phyloP scores from a whole-genome alignment of 768 basidiomycete genomes.

The Rhizopogon salebrosus region DNA sequence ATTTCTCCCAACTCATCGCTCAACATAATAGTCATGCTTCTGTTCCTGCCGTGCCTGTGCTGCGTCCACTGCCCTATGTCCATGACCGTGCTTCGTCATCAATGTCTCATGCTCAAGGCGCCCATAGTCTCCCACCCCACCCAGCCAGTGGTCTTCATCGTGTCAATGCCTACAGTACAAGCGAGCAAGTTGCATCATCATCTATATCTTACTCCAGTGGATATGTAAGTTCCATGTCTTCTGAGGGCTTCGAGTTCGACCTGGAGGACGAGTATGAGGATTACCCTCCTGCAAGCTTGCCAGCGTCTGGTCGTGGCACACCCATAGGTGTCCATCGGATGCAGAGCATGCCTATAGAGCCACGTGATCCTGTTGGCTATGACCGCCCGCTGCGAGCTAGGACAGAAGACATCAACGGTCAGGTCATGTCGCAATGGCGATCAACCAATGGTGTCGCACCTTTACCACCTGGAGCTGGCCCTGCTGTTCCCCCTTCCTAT shows the following conservation, averaged over 20 bases:
- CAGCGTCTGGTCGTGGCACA: slow-evolving; percentile 68
- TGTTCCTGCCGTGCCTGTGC: slow-evolving; percentile 29
- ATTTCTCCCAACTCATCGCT: slow-evolving; percentile 45
- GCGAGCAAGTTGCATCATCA: slow-evolving; percentile 30
- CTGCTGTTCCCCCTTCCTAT: slow-evolving; percentile 18
- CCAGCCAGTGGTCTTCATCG: slow-evolving; percentile 30
- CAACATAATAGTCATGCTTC: slow-evolving; percentile 35
- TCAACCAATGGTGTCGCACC: slow-evolving; percentile 40
- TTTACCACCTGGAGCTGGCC: slow-evolving; percentile 24
- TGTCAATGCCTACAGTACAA: slow-evolving; percentile 30
- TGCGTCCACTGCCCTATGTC: slow-evolving; percentile 29
- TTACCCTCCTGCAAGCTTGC: slow-evolving; percentile 45
- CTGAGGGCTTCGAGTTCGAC: slow-evolving; percentile 71
- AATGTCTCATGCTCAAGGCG: slow-evolving; percentile 23
- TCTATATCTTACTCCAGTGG: slow-evolving; percentile 26
- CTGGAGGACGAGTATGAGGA: slow-evolving; percentile 76
- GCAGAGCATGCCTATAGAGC: slow-evolving; percentile 51
- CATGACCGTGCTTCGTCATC: slow-evolving; percentile 34
- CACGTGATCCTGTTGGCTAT: slow-evolving; percentile 41
- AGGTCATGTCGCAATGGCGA: slow-evolving; percentile 62
- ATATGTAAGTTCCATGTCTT: slow-evolving; percentile 39
- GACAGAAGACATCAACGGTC: slow-evolving; percentile 64
- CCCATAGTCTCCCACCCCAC: slow-evolving; percentile 28
- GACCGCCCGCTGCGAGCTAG: slow-evolving; percentile 55
- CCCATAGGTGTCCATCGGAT: slow-evolving; percentile 58